Base-by-base conservation (phyloP, 768 basidiomycete genomes). In the Chiua virens region DNA sequence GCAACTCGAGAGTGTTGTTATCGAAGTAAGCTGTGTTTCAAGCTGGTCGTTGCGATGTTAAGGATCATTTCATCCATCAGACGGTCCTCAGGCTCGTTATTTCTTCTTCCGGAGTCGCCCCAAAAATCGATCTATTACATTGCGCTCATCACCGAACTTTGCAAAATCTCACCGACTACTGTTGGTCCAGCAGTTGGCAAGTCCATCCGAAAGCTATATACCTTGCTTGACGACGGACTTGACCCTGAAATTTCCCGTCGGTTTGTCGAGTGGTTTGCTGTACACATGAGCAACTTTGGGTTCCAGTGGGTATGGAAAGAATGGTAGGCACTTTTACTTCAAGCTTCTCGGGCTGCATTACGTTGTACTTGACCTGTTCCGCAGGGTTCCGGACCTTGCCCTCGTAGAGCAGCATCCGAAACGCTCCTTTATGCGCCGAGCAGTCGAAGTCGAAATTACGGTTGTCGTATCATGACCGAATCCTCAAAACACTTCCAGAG, bases 221-320 rank as follows among this genome's bases (percentile, higher is more conserved):
- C 72, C 14, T 68, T 79, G 9, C 76, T 98, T n/a, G 83, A 87
- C 0, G 88, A 91, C 35, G 93, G 91, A 0, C 74, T 98, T 27
- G 96, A 98, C 55, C 82, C 90, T 8, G 95, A 96, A 54, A 74
- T 91, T 45, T 76, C 86, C 2, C 80, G 86, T 42, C 77, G 92
- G 27, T 89, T 94, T 52, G 85, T 90, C 0, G 94, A 98, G 53
- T 99, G 97, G 97, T 97, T 98, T 59, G 80, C 92, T 3, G 78
- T 89, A 3, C 97, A 99, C 62, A 87, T 99, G 85, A 95, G 92
- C 58, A 99, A 99, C 71, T 99, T 98, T 67, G 87, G 86, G 22
- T 99, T 98, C 72, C 85, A 87, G 61, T 98, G 97, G 97, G 92
- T 97, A 14, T 99, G 97, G 97, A 95, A 92, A 63, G 97, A 98